Evolutionary conservation across 805 yeast genomes (phyloP).

Genomic region (Metschnikowia lochheadii): DNA sequence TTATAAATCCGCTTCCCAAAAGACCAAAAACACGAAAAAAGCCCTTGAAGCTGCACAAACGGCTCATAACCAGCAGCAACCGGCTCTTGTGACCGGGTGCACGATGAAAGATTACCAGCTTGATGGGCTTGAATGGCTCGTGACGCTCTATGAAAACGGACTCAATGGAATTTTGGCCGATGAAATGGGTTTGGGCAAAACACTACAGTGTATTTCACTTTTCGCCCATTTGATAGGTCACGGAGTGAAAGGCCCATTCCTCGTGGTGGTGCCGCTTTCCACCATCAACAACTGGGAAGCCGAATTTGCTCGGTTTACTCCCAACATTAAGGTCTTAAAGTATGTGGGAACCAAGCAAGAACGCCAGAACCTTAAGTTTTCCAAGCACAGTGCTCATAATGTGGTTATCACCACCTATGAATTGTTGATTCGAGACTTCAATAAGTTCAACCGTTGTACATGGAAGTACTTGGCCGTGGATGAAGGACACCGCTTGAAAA

Average conservation of each 20-base stretch:
- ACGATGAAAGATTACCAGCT: constrained; percentile 77
- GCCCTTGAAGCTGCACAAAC: constrained; percentile 27
- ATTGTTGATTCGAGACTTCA: constrained; percentile 65
- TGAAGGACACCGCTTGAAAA: constrained; percentile 92
- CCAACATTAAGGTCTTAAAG: constrained; percentile 54
- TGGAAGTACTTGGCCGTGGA: constrained; percentile 92
- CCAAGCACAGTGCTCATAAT: constrained; percentile 27
- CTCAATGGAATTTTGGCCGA: constrained; percentile 93
- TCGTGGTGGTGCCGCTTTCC: constrained; percentile 77
- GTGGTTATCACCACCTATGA: constrained; percentile 83
- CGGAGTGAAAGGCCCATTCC: constrained; percentile 73
- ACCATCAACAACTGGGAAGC: constrained; percentile 81
- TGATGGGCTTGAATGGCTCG: constrained; percentile 88
- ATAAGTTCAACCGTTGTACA: constrained; percentile 43
- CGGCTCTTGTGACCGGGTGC: constrained; percentile 42
- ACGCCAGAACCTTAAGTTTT: constrained; percentile 32
- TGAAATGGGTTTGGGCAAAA: constrained; percentile 97
- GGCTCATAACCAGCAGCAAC: constrained; percentile 25
- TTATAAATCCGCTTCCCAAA: background rate
- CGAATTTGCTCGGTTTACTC: constrained; percentile 74
- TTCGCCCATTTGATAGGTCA: constrained; percentile 72
- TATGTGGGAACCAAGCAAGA: constrained; percentile 62
- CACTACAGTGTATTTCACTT: constrained; percentile 81
- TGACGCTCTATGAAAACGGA: constrained; percentile 87
- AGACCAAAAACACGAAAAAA: constrained; percentile 17